Evolutionary conservation across 2,329 filamentous ascomycete species (phyloP).

Genomic region (Fusarium guadeloupense): DNA sequence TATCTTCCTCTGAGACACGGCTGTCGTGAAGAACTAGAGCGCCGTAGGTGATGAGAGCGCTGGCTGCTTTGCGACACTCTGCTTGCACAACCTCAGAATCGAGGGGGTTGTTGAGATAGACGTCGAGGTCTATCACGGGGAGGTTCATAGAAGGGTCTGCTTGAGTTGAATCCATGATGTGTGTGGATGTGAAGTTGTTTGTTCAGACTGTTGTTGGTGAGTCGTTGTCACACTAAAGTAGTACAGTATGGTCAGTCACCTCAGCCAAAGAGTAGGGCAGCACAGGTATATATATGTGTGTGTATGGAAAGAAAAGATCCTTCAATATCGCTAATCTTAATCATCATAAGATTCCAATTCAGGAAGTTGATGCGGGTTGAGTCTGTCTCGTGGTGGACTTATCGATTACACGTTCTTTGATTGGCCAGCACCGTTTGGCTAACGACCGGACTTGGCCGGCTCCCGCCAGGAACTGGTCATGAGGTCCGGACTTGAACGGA

Average conservation of each 20-base stretch:
- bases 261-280: not conserved
- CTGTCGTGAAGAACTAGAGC: constrained; percentile 69
- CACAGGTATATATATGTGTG: not conserved
- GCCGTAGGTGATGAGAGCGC: constrained; percentile 67
- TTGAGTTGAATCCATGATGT: constrained; percentile 38
- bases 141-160: constrained; percentile 61
- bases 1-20: constrained; percentile 64
- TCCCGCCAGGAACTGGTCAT: constrained; percentile 24
- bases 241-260: not conserved
- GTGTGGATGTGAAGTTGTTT: not conserved
- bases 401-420: constrained; percentile 19
- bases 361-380: constrained; percentile 33
- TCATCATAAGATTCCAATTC: constrained; percentile 24
- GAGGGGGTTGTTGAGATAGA: constrained; percentile 58
- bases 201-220: not conserved
- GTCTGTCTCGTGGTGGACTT: constrained; percentile 25
- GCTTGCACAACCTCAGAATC: constrained; percentile 56
- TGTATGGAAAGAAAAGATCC: not conserved
- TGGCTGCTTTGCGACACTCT: constrained; percentile 64
- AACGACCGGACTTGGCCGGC: constrained; percentile 34
- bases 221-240: not conserved
- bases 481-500: constrained; percentile 24
- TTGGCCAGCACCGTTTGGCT: constrained; percentile 15
- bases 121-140: constrained; percentile 67
- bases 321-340: not conserved